A percentile compares a stretch with the other conserved stretches of the same genome.
These are phyloP conservation scores for Chlorella sp. DNA, from an alignment of 139 green algal genomes.

Conservation along the genomic window DNA sequence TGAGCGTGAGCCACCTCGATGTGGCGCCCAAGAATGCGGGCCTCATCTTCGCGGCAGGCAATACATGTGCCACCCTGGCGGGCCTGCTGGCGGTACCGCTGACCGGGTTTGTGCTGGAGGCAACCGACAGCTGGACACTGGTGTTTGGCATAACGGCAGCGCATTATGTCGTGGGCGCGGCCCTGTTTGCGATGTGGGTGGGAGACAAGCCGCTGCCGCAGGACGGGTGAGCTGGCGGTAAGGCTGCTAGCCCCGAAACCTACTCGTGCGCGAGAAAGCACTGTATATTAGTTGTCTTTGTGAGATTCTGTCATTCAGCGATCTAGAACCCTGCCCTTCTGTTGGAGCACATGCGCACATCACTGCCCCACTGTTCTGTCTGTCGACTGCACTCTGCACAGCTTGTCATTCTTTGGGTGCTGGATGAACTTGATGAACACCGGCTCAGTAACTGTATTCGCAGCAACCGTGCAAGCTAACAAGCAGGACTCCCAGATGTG, in stretches of 20 bases:
- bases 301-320: neutral
- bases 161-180: conserved; percentile 70
- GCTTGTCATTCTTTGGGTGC: too few species aligned
- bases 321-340: neutral
- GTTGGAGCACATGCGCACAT: too few species aligned
- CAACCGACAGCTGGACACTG: conserved; percentile 69
- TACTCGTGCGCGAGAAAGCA: too few species aligned
- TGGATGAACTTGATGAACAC: too few species aligned
- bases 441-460: too few species aligned
- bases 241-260: too few species aligned
- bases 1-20: conserved; percentile 80
- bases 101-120: conserved; percentile 66
- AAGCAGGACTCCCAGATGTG: too few species aligned
- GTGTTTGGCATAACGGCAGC: conserved; percentile 80
- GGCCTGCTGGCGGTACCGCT: conserved; percentile 76
- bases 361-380: too few species aligned
- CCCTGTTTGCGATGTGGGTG: conserved; percentile 68
- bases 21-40: conserved; percentile 77
- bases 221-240: conserved; percentile 29
- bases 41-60: conserved; percentile 79
- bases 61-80: conserved; percentile 78
- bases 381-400: too few species aligned
- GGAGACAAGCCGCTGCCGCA: conserved; percentile 61
- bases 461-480: too few species aligned
- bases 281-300: too few species aligned